Conservation (phyloP, 1,284 basidiomycete genomes). For the Ceratorhiza oryzae-sativae region DNA sequence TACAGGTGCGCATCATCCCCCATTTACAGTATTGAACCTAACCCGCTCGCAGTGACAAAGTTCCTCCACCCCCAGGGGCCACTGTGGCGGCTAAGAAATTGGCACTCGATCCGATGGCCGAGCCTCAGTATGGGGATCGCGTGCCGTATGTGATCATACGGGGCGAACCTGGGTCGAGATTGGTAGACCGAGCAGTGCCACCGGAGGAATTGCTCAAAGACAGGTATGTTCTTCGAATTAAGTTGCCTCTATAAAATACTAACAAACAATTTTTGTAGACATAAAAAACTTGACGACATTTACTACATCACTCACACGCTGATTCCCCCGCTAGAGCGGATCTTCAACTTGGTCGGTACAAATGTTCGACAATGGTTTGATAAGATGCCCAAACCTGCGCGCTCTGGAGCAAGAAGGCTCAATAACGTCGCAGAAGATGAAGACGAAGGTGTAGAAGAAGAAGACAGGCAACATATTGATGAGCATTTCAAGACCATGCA, state of each 20-base stretch:
- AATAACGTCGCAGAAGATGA: constrained; percentile 59
- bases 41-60: constrained; percentile 66
- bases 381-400: constrained; percentile 76
- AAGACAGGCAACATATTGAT: constrained; percentile 65
- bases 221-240: constrained; percentile 56
- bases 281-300: constrained; percentile 75
- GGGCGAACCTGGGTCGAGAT: constrained; percentile 68
- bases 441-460: constrained; percentile 43
- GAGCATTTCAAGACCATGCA: constrained; percentile 77
- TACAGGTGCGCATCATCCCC: constrained; percentile 72
- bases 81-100: constrained; percentile 82
- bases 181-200: constrained; percentile 83
- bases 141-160: constrained; percentile 88
- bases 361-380: constrained; percentile 90
- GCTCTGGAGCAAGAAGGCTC: constrained; percentile 50
- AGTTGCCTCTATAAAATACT: not conserved
- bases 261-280: constrained; percentile 53
- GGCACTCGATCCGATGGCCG: constrained; percentile 78
- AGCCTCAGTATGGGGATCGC: constrained; percentile 91
- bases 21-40: not conserved
- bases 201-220: constrained; percentile 81
- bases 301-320: constrained; percentile 92
- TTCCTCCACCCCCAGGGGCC: constrained; percentile 88
- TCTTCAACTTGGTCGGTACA: constrained; percentile 92
- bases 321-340: constrained; percentile 87